Conservation (phyloP, 2,329 filamentous ascomycete genomes). For the Diaporthe caulivora region DNA sequence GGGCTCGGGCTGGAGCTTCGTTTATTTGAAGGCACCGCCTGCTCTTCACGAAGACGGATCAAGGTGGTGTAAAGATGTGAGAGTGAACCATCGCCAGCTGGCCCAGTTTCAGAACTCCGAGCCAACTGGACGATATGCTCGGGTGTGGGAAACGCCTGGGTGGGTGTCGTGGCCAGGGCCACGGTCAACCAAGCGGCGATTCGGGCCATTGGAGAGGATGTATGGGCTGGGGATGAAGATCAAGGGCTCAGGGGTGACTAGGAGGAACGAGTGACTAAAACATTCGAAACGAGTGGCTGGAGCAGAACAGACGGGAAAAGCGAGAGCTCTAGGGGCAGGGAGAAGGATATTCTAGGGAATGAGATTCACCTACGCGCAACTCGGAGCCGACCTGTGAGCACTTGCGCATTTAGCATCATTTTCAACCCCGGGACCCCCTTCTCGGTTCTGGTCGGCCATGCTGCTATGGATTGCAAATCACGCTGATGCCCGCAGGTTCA, state of each 20-base stretch:
- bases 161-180: neutral
- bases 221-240: neutral
- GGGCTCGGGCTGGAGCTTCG: constrained; percentile 1
- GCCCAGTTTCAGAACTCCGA: neutral
- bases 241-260: neutral
- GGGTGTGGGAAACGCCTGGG: neutral
- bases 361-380: neutral
- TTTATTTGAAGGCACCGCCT: neutral
- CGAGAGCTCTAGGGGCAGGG: neutral
- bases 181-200: constrained; percentile 6
- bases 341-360: neutral
- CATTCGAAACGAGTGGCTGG: constrained; percentile 3
- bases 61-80: neutral
- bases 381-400: neutral
- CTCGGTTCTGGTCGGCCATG: neutral
- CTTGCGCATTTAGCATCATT: constrained; percentile 13
- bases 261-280: neutral
- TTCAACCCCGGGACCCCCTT: neutral
- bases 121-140: constrained; percentile 14
- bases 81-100: neutral
- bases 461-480: constrained; percentile 7
- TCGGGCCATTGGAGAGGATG: neutral
- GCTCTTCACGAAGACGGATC: constrained; percentile 14
- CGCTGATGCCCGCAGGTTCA: neutral
- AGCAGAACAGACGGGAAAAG: neutral